Evolutionary conservation across 805 yeast genomes (phyloP), one percentile per base, ranked within the genome.

Genomic region (Yarrowia keelungensis): DNA sequence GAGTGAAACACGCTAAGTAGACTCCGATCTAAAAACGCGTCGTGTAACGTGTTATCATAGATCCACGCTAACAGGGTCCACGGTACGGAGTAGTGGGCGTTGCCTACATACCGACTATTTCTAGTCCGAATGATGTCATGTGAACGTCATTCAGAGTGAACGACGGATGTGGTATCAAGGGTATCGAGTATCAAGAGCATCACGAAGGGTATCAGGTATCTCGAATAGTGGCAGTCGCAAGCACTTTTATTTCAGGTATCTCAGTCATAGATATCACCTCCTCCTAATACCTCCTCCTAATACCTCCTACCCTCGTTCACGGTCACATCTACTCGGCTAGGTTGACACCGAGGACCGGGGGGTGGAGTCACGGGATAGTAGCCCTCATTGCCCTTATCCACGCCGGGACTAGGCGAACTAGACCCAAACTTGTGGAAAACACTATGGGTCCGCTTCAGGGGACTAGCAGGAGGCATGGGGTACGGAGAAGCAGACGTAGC

Each of bases 351-450:
- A 26, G 62, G 62, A 41, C 62, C 62, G 9, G 62, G 62, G 10
- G 62, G 62, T 26, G 62, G 62, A 15, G 62, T 56, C 47, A 56
- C 62, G 15, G 47, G 62, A 56, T 41, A 56, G 22, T 56, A 56
- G 10, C 47, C 46, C 47, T 56, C 62, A 36, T 10, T 22, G 7
- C 9, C 3, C 35, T 8, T 35, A 22, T 15, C 16, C 46, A n/a
- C 46, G 9, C 35, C 12, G 19, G 39, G 39, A 49, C 53, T 32
- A 26, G 32, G 32, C 32, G 32, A 26, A 8, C 39, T 32, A 14
- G 53, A 49, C 14, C 39, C 53, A 49, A 36, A 16, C 51, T 16
- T n/a, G 11, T 32, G 51, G 14, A 39, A 45, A 7, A n/a, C 50
- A 15, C 65, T 59, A 42, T 45, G 51, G 14, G 65, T 11, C 3